phyloP scores from a whole-genome alignment of 306 rosid species.

The Lathyrus oleraceus region DNA sequence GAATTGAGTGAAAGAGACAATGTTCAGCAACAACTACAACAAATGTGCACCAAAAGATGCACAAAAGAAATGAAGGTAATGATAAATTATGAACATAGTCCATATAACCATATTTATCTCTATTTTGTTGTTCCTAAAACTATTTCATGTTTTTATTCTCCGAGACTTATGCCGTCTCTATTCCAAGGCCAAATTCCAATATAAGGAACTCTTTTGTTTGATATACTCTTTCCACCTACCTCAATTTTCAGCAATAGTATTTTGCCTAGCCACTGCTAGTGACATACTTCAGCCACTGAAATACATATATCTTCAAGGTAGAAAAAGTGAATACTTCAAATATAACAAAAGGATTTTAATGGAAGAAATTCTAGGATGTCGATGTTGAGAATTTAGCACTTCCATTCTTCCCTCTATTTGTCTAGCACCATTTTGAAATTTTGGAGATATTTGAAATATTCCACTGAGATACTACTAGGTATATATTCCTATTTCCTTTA shows the following conservation, averaged over 20 bases:
- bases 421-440: neutral
- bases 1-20: slow-evolving; percentile 17
- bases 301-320: neutral
- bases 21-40: slow-evolving; percentile 14
- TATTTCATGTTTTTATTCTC: neutral
- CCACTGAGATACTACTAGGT: neutral
- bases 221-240: neutral
- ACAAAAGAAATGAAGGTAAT: slow-evolving; percentile 15
- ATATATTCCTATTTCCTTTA: neutral
- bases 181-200: slow-evolving; percentile 1
- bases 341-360: neutral
- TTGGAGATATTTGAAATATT: neutral
- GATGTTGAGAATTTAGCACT: neutral
- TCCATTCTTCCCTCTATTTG: neutral
- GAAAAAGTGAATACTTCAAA: neutral
- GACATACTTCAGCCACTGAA: slow-evolving; percentile 8
- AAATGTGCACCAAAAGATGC: slow-evolving; percentile 7
- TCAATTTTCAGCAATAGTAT: slow-evolving; percentile 4
- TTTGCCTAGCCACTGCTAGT: neutral
- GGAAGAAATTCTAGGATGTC: neutral
- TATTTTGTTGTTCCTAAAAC: neutral
- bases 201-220: slow-evolving; percentile 4
- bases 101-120: neutral
- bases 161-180: neutral
- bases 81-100: slow-evolving; percentile 1